These are phyloP conservation scores for Fusarium bactridioides DNA, from an alignment of 2,329 filamentous ascomycete species.

Conservation along the genomic window DNA sequence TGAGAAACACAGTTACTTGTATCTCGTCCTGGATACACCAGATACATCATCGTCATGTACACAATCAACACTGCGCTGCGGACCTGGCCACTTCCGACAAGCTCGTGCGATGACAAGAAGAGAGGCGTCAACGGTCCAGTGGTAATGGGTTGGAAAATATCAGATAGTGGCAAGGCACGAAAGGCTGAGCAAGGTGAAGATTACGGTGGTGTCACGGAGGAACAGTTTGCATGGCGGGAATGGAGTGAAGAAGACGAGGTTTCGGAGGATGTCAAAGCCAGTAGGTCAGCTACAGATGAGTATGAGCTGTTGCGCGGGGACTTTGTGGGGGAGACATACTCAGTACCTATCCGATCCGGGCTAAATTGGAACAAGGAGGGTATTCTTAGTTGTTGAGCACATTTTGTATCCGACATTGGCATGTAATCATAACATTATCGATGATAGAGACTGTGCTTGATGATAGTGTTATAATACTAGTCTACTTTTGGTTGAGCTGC, in stretches of 20 bases:
- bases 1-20: background rate
- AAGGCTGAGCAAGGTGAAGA: accelerated
- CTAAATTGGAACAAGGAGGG: background rate
- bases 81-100: background rate
- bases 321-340: background rate
- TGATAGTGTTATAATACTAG: background rate
- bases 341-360: background rate
- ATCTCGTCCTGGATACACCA: background rate
- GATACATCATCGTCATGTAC: background rate
- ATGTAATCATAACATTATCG: background rate
- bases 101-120: background rate
- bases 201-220: accelerated
- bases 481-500: slow-evolving; percentile 11
- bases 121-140: background rate
- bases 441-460: background rate
- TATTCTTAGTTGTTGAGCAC: background rate
- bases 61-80: background rate
- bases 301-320: background rate
- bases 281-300: background rate
- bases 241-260: background rate
- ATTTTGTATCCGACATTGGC: accelerated
- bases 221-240: background rate
- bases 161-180: accelerated
- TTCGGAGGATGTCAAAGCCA: background rate
- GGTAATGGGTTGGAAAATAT: background rate